These are phyloP conservation scores for Plicaturopsis crispa DNA, from an alignment of 768 basidiomycete species.

Conservation along the genomic window DNA sequence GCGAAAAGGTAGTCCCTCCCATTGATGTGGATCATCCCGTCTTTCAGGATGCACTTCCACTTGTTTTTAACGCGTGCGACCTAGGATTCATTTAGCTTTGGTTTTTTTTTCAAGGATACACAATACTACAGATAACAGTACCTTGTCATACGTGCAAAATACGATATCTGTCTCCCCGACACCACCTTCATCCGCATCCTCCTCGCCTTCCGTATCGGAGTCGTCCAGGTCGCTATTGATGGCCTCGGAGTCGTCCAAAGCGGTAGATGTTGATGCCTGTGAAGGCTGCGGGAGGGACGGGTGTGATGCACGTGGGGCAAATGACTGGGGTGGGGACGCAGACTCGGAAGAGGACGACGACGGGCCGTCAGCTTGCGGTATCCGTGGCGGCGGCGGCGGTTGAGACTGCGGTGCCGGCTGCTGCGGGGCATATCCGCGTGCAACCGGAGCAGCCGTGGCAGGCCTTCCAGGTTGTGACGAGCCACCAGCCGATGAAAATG, in stretches of 20 bases:
- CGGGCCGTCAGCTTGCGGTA: constrained; percentile 68
- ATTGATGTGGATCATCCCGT: constrained; percentile 95
- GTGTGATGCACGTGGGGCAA: constrained; percentile 65
- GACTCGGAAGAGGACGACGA: constrained; percentile 1
- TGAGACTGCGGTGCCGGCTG: constrained; percentile 16
- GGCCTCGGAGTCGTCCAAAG: constrained; percentile 60
- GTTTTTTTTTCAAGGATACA: constrained; percentile 5
- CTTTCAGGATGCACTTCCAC: constrained; percentile 98
- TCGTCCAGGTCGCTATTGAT: constrained; percentile 98
- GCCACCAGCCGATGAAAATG: constrained; percentile 30
- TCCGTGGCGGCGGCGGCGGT: constrained; percentile 21
- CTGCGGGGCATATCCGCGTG: constrained; percentile 9
- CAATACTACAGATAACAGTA: constrained; percentile 21
- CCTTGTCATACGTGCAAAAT: constrained; percentile 99
- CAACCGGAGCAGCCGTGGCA: neutral
- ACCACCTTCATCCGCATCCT: constrained; percentile 72
- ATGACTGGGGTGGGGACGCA: constrained; percentile 45
- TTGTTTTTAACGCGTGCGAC: constrained; percentile 99
- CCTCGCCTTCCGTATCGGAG: constrained; percentile 81
- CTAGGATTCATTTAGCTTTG: constrained; percentile 42
- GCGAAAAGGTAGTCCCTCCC: constrained; percentile 97
- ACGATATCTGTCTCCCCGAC: constrained; percentile 84
- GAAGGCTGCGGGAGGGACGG: constrained; percentile 68
- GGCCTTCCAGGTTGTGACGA: neutral
- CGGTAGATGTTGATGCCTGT: constrained; percentile 26